Base-by-base conservation (phyloP, 2,329 filamentous ascomycete species). In the Penicillium sp. region DNA sequence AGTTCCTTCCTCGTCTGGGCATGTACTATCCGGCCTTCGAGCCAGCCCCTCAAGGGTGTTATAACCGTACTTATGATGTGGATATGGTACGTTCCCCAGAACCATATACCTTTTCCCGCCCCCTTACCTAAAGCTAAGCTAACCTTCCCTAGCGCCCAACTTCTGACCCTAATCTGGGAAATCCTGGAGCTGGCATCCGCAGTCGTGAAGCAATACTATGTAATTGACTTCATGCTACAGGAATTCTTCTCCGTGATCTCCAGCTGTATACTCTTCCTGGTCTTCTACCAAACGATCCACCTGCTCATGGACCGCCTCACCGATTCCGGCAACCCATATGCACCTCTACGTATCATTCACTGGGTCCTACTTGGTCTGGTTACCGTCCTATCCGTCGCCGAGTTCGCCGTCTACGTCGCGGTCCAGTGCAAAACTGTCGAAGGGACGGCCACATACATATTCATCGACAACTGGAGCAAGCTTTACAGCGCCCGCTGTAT, bases 271-370 rank as follows among this genome's bases (percentile, higher is more conserved):
- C 39, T 64, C 13, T 58, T 64, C 44, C 61, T 60, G 27, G 55
- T 64, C 37, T 64, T 69, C 54, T 70, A 64, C 52, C 50, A 47
- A 3, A 42, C 67, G 16, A 59, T 65, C 10, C 60, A 69, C 39
- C 35, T 49, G 44, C 35, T 62, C 9, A 57, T 70, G 22, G 54
- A 59, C 10, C 56, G 60, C 9, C 56, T 65, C 21, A 57, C 57
- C 4, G 55, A 60, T 33, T 51, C 59, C 0, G 61, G 57, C 4
- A 66, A 58, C 29, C 60, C 63, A 1, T 61, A 63, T 22, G 49
- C 50, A 2, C 44, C 55, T 3, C 52, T 66, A 13, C 29, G 44
- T 0, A 49, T 55, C 19, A 9, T 63, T 6, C 66, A 68, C 45
- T 63, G 62, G 63, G 35, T 62, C 26, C 8, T 63, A 24, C 45